Evolutionary conservation across 2,329 filamentous ascomycete species (phyloP).

Genomic region (Albifimbria verrucaria): DNA sequence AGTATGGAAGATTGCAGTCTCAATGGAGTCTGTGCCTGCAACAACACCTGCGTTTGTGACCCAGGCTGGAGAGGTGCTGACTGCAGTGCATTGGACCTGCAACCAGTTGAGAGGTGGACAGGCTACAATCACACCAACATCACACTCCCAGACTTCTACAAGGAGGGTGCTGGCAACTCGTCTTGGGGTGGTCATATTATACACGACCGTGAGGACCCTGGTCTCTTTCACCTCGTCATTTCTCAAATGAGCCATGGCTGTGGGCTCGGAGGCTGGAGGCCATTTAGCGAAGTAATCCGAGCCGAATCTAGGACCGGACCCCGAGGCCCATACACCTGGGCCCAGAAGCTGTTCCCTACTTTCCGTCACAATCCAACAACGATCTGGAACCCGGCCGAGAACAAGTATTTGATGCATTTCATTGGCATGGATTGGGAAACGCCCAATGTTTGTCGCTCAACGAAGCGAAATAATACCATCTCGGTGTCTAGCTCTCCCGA

Average conservation of each 20-base stretch:
- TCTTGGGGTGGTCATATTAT: conserved; percentile 42
- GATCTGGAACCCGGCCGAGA: conserved; percentile 36
- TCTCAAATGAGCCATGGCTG: conserved; percentile 39
- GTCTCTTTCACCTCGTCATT: conserved; percentile 37
- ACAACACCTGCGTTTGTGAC: conserved; percentile 19
- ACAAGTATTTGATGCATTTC: conserved; percentile 35
- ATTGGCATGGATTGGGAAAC: conserved; percentile 27
- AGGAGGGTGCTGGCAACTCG: conserved; percentile 28
- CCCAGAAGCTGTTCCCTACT: conserved; percentile 30
- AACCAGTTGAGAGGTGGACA: conserved; percentile 30
- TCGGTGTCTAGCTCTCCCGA: conserved; percentile 13
- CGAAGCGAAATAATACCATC: conserved; percentile 9
- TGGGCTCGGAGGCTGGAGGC: conserved; percentile 38
- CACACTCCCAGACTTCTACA: conserved; percentile 5
- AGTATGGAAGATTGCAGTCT: conserved; percentile 13
- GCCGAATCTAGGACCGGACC: conserved; percentile 38
- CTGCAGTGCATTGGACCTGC: conserved; percentile 38
- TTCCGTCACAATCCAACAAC: conserved; percentile 41
- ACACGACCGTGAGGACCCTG: conserved; percentile 30
- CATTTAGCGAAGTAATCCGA: conserved; percentile 35
- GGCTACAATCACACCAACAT: conserved; percentile 39
- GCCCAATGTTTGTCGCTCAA: conserved; percentile 1
- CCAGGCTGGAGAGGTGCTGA: conserved; percentile 35
- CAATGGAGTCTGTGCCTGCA: conserved; percentile 10
- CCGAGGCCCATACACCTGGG: conserved; percentile 35